Evolutionary conservation across 495 filamentous ascomycete genomes (phyloP), one percentile per base, ranked within the genome.

Genomic region (Podospora bellae-mahoneyi): DNA sequence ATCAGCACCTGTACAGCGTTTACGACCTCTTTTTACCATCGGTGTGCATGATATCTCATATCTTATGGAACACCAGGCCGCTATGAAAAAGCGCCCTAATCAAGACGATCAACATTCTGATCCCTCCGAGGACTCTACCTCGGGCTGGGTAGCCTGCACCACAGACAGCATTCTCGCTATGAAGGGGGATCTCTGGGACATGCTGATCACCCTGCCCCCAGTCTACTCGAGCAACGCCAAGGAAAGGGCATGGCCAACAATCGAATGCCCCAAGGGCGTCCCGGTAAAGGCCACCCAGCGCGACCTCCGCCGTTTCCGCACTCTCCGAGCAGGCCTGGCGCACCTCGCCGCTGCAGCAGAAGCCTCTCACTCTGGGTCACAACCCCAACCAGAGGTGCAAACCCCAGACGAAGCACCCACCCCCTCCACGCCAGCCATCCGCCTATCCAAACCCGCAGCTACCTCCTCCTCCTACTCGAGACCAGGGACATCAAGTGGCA

Each of bases 21-120:
- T 95, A n/a, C 87, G 88, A 18, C 90, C 94, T 1, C 85, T 99
- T 5, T 99, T 97, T 81, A 91, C 89, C 67, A 84, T 97, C 62
- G 95, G 95, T 63, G 87, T 98, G 18, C 92, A 96, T 75, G 95
- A 99, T 74, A 97, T 99, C 67, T 88, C 91, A 2, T 87, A 89
- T 66, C 86, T 95, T 6, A 83, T 89, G 63, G 81, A 85, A 60
- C 81, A 87, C 60, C 74, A 81, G 32, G 78, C 78, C 15, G 72
- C 77, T 19, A 71, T 77, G 55, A 82, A 79, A 62, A 71, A 74
- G 15, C 68, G 62, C 3, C 64, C 61, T 61, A 67, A 60, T 60
- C 73, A 66, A 15, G 71, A 66, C 64, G 67, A 74, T 13, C 73
- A 77, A 28, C 65, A 66, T 16, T 67, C 73, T 59, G 64, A 67